Conservation (phyloP, 2,329 filamentous ascomycete species). For the Fusarium sp. region DNA sequence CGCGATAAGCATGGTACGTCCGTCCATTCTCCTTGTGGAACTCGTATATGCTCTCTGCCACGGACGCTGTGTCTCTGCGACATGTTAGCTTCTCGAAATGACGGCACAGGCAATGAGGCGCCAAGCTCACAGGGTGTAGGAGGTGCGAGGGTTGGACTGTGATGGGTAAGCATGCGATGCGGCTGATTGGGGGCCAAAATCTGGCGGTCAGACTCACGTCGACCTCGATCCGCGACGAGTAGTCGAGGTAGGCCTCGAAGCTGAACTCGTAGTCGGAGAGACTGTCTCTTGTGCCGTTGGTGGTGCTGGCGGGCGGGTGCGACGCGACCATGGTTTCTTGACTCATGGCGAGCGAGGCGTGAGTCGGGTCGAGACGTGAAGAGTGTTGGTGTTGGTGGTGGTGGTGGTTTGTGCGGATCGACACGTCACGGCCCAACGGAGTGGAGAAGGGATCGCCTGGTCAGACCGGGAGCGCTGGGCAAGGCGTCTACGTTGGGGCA, state of each 20-base stretch:
- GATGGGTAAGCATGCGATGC: slow-evolving; percentile 1
- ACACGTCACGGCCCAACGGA: neutral
- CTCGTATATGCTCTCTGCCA: slow-evolving; percentile 21
- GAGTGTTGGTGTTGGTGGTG: neutral
- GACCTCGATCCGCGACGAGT: slow-evolving; percentile 14
- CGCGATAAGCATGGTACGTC: slow-evolving; percentile 22
- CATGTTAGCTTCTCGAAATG: neutral
- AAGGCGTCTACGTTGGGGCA: neutral
- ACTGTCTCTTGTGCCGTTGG: slow-evolving; percentile 5
- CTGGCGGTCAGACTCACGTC: slow-evolving; percentile 14
- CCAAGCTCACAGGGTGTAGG: slow-evolving; percentile 2
- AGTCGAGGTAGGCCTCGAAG: slow-evolving; percentile 23
- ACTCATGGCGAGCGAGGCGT: no score
- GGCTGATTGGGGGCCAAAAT: neutral
- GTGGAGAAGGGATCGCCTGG: slow-evolving; percentile 5
- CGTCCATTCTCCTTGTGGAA: slow-evolving; percentile 20
- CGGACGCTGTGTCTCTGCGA: slow-evolving; percentile 15
- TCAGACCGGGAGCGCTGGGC: neutral
- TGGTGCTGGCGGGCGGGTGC: neutral
- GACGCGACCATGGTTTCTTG: no score
- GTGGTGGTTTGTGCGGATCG: neutral
- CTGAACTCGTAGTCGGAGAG: slow-evolving; percentile 25
- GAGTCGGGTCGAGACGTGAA: neutral
- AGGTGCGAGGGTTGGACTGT: slow-evolving; percentile 19
- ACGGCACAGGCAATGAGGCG: neutral